Evolutionary conservation across 306 rosid species (phyloP), one percentile per base, ranked within the genome.

Genomic region (Citrullus colocynthis): DNA sequence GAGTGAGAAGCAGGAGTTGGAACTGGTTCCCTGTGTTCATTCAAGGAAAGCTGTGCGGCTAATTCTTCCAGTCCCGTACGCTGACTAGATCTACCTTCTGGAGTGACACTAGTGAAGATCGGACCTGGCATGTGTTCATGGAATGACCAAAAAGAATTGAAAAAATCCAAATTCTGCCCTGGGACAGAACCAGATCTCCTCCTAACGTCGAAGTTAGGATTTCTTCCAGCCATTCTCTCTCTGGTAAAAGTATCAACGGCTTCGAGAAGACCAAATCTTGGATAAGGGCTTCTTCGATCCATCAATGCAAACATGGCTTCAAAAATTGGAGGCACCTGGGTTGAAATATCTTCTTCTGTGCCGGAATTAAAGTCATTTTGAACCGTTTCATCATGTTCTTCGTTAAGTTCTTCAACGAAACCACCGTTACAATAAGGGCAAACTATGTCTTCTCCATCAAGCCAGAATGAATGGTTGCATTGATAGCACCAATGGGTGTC

Each of bases 1-100:
- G 91, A 80, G 18, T 80, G 83, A 20, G 96, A 79, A 2, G 97
- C 96, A n/a, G 97, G 95, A 70, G 97, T 75, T 3, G 91, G 91
- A 54, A 6, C 75, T 20, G 73, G 52, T 15, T 92, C 97, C 21
- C 80, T 86, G 2, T 82, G 83, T 17, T 88, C 96, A 82, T 86
- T 87, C 83, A 81, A 74, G 69, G 89, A 78, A 66, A 92, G 90
- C 71, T 89, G 94, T 75, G 86, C 90, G 1, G 89, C 81, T 30
- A 92, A 83, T 69, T 82, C 89, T 79, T 90, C 90, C 49, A 91
- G 82, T 78, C 88, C 95, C 39, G 81, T 80, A 62, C 86, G 90
- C 81, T 82, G 85, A 58, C 93, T 81, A 0, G 82, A 82, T 78
- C 88, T 88, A 45, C 85, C 86, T 82, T 87, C 85, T 14, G 83